Conservation (phyloP, 352 stramenopile genomes). For the Phytopythium mirpurense region DNA sequence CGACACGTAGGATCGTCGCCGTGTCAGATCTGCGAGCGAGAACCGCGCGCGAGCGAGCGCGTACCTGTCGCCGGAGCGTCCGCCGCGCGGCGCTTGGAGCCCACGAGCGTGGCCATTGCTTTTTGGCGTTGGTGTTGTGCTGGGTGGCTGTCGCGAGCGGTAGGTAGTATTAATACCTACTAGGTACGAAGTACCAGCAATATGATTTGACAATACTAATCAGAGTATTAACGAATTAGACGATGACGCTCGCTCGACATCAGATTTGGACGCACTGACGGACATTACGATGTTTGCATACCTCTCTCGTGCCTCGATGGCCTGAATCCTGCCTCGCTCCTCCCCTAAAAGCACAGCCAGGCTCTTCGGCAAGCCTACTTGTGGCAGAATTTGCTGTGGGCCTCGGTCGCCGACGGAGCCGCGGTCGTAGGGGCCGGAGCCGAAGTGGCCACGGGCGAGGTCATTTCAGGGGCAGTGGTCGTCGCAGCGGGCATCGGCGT, state of each 20-base stretch:
- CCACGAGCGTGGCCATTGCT: slow-evolving; percentile 27
- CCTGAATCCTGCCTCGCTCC: not conserved
- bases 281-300: not conserved
- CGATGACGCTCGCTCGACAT: no score
- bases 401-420: slow-evolving; percentile 1
- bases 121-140: no score
- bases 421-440: slow-evolving; percentile 6
- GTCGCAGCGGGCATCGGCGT: not conserved
- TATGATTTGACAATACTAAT: no score
- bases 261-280: slow-evolving; percentile 1
- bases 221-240: no score
- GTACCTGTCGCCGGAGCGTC: slow-evolving; percentile 1
- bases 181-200: no score
- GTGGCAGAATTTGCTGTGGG: slow-evolving; percentile 19
- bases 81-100: slow-evolving; percentile 23
- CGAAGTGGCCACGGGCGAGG: slow-evolving; percentile 3
- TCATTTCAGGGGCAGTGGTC: slow-evolving; percentile 3
- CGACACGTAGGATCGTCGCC: not conserved
- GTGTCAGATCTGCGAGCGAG: no score
- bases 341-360: not conserved
- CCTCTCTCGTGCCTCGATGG: not conserved
- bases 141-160: no score
- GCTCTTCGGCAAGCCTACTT: slow-evolving; percentile 5
- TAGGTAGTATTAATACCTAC: no score
- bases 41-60: no score